Conservation (phyloP, 106 monocot genomes). For the Allium sativum region DNA sequence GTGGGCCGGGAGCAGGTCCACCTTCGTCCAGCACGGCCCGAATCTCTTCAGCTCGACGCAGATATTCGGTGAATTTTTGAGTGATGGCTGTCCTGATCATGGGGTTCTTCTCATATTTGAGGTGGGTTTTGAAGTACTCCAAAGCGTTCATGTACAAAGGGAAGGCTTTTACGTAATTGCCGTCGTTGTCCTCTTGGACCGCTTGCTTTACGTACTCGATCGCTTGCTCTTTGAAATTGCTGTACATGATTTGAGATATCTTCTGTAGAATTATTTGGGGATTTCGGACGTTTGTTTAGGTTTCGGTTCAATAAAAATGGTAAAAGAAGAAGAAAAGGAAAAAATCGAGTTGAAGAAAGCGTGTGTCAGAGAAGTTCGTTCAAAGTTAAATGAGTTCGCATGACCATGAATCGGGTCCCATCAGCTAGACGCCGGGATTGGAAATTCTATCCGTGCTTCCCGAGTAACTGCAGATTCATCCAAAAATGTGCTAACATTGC, state of each 20-base stretch:
- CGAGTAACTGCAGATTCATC: too few relatives aligned
- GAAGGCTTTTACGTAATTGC: conserved; percentile 79
- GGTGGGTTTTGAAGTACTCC: conserved; percentile 77
- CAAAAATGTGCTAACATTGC: too few relatives aligned
- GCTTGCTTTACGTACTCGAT: conserved; percentile 87
- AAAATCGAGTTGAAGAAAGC: too few relatives aligned
- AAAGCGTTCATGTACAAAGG: conserved; percentile 84
- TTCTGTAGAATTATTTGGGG: neutral
- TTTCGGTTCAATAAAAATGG: too few relatives aligned
- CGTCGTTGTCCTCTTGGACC: conserved; percentile 73
- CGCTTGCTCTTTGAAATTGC: conserved; percentile 72
- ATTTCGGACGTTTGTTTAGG: too few relatives aligned
- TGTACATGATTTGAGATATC: conserved; percentile 18
- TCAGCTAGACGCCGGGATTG: too few relatives aligned
- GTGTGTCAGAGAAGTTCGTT: too few relatives aligned
- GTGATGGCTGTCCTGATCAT: conserved; percentile 82
- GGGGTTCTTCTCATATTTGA: conserved; percentile 62
- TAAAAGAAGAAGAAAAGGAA: too few relatives aligned
- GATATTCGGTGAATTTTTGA: conserved; percentile 86
- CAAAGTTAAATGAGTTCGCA: too few relatives aligned
- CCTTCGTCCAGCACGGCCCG: conserved; percentile 65
- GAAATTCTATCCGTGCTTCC: too few relatives aligned
- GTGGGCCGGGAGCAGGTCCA: conserved; percentile 39
- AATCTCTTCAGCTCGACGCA: conserved; percentile 76
- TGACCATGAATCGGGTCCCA: too few relatives aligned